phyloP scores from a whole-genome alignment of 2,329 filamentous ascomycete genomes.

The Sporothrix luriei region DNA sequence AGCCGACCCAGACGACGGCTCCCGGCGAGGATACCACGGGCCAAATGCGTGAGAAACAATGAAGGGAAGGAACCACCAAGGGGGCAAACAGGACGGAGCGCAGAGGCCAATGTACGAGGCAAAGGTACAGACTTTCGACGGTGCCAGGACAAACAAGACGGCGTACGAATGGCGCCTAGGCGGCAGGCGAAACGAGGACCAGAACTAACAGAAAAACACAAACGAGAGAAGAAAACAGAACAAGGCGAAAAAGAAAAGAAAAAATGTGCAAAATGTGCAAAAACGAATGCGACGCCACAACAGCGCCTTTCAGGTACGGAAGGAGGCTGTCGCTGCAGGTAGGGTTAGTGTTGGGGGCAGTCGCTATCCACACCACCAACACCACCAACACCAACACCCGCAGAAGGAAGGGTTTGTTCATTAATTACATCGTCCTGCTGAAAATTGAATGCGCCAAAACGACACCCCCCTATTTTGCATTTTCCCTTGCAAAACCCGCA shows the following conservation, averaged over 20 bases:
- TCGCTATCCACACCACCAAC: constrained; percentile 9
- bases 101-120: no score
- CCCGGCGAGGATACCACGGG: neutral
- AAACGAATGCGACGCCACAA: constrained; percentile 13
- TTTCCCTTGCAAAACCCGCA: constrained; percentile 6
- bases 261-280: no score
- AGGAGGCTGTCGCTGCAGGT: neutral
- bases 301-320: constrained; percentile 11
- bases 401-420: no score
- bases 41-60: neutral
- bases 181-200: neutral
- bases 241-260: constrained; percentile 30
- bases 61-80: neutral
- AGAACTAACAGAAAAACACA: neutral
- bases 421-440: no score
- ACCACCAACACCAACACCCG: neutral
- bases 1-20: neutral
- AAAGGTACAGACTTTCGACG: no score
- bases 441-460: constrained; percentile 16
- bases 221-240: neutral
- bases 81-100: neutral
- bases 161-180: neutral
- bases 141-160: neutral
- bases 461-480: neutral
- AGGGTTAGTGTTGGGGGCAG: neutral